A percentile compares a stretch with the other conserved stretches of the same genome.
These are phyloP conservation scores for Manihot esculenta DNA, from an alignment of 441 rosid species.

Conservation along the genomic window DNA sequence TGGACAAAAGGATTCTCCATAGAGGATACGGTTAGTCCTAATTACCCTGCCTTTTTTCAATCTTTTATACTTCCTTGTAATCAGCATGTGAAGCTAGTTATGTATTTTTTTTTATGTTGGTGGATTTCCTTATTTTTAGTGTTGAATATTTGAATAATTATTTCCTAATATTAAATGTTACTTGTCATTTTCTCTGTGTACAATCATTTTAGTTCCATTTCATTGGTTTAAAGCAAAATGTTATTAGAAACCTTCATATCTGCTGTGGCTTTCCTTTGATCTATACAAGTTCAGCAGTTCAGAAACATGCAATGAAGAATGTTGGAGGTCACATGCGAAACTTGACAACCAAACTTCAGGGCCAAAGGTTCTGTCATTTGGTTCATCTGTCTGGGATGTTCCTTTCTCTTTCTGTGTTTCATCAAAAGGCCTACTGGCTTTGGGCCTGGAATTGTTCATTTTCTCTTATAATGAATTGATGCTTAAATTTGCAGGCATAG, in stretches of 20 bases:
- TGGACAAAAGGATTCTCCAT: conserved; percentile 98
- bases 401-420: too few species aligned
- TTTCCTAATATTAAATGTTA: background rate
- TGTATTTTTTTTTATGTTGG: background rate
- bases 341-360: background rate
- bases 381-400: too few species aligned
- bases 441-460: background rate
- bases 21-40: conserved; percentile 62
- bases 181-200: background rate
- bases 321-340: background rate
- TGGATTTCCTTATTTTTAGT: background rate
- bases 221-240: background rate
- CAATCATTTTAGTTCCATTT: background rate
- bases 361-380: background rate
- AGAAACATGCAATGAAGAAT: background rate
- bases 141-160: background rate
- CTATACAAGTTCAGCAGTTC: background rate
- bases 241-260: background rate
- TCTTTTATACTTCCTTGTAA: background rate
- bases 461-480: background rate
- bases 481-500: background rate
- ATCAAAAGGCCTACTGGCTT: background rate
- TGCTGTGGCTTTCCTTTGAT: background rate
- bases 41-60: conserved; percentile 14
- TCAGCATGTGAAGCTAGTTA: background rate